Evolutionary conservation across 768 basidiomycete genomes (phyloP), one percentile per base, ranked within the genome.

Genomic region (Rhizopogon sp.): DNA sequence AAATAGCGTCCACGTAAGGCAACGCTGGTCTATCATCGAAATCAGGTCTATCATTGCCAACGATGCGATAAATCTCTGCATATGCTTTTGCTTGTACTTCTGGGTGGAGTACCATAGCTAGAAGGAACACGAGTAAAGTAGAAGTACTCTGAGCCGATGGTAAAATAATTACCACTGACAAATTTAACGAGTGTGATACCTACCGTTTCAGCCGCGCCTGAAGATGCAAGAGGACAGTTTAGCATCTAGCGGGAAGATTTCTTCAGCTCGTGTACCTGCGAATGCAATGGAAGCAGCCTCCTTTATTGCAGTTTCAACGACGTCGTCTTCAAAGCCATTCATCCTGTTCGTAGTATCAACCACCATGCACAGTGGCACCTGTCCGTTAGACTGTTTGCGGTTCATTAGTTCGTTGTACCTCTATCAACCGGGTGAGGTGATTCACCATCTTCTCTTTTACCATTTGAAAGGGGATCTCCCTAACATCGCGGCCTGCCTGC

Each of bases 401-500:
- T 37, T 10, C 2, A 13, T 37, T 10, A 13, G 35, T 13, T 11
- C 4, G 35, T 13, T 37, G 35, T 37, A 25, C 25, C 35, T 13
- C 35, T 37, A 14, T 22, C 14, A 41, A 16, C 17, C 14, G 28
- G 29, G 39, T 35, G 20, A 46, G 6, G 28, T 31, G 20, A 41
- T 61, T 45, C 28, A 72, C 73, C 11, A 70, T 65, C 7, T 50
- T 25, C 54, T 58, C 44, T 52, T 71, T 69, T 17, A 66, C 60
- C 33, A 42, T 51, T 8, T 68, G 49, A 46, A 71, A 73, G 6
- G 70, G 70, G n/a, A 56, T 53, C 37, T 72, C 66, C 8, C 60
- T 58, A 17, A 70, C 47, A 5, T 56, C 61, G 3, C 55, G 50
- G 11, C 64, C 53, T 10, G 53, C 53, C 47, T 64, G 52, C 2